Evolutionary conservation across 192 early-diverging fungal species (phyloP).

Genomic region (Backusella tarrabulga): DNA sequence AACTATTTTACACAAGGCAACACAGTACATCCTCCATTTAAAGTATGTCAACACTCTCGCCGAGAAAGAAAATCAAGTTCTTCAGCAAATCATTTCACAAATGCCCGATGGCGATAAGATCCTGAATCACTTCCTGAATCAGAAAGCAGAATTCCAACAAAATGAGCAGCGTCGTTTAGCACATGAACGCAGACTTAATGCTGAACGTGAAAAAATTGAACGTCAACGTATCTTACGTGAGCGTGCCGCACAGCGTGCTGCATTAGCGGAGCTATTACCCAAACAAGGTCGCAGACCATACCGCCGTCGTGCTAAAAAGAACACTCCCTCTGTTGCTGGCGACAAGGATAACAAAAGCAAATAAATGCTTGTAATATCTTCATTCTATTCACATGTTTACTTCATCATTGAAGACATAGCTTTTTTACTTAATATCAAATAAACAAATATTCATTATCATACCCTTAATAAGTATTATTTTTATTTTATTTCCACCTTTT

Average conservation of each 20-base stretch:
- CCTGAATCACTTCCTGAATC: conserved; percentile 8
- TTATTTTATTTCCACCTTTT: neutral
- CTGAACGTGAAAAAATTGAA: conserved; percentile 6
- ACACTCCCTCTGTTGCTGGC: neutral
- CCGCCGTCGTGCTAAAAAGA: conserved; percentile 4
- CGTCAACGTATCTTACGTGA: conserved; percentile 17
- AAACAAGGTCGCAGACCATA: conserved; percentile 13
- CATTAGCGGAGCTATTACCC: conserved; percentile 16
- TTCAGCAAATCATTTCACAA: conserved; percentile 39
- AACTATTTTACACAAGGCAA: conserved; percentile 85
- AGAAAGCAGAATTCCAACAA: conserved; percentile 7
- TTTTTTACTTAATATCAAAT: neutral
- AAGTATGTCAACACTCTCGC: conserved; percentile 38
- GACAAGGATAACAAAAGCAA: neutral
- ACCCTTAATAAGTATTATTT: neutral
- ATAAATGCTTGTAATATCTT: neutral
- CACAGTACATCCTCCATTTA: conserved; percentile 80
- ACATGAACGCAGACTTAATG: conserved; percentile 5
- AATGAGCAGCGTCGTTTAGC: neutral
- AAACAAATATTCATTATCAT: neutral
- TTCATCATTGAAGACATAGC: neutral
- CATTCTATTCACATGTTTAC: neutral
- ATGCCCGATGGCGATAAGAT: conserved; percentile 48
- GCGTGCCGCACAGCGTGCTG: conserved; percentile 22
- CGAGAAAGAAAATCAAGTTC: conserved; percentile 43